Conservation (phyloP, 805 yeast species). For the Wickerhamiella sergipiensis region DNA sequence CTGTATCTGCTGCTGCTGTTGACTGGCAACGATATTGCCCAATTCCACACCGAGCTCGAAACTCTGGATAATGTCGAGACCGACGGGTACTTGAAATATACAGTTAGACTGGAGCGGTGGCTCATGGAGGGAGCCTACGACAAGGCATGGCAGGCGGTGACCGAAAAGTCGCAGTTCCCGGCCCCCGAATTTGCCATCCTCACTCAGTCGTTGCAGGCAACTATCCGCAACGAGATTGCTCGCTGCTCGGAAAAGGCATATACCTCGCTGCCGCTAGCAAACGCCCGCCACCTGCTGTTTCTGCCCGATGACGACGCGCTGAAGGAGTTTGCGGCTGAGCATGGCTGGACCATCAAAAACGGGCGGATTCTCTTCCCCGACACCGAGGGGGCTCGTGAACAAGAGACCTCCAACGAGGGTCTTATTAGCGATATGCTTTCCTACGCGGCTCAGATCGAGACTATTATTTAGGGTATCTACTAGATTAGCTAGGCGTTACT, state of each 20-base stretch:
- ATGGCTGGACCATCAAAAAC: conserved; percentile 46
- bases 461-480: conserved; percentile 46
- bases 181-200: conserved; percentile 69
- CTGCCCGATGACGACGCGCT: conserved; percentile 44
- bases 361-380: conserved; percentile 26
- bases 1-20: conserved; percentile 63
- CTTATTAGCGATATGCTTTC: conserved; percentile 60
- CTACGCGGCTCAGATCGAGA: conserved; percentile 85
- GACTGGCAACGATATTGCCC: conserved; percentile 71
- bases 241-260: conserved; percentile 72
- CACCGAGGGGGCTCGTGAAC: conserved; percentile 24
- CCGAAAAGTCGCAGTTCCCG: conserved; percentile 34
- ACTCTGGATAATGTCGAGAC: conserved; percentile 47
- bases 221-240: conserved; percentile 79
- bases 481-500: too few relatives aligned
- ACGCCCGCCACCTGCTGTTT: conserved; percentile 70
- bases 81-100: conserved; percentile 65
- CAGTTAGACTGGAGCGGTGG: conserved; percentile 81
- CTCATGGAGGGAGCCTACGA: conserved; percentile 94
- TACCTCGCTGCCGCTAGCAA: conserved; percentile 58
- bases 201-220: conserved; percentile 49
- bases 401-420: conserved; percentile 28
- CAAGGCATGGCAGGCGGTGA: conserved; percentile 69
- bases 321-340: conserved; percentile 37
- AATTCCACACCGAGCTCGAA: conserved; percentile 84